Percentiles rank a stretch among this genome's conserved stretches.
Evolutionary conservation across 2,329 filamentous ascomycete genomes (phyloP).

Genomic region (Rhynchosporium secalis): DNA sequence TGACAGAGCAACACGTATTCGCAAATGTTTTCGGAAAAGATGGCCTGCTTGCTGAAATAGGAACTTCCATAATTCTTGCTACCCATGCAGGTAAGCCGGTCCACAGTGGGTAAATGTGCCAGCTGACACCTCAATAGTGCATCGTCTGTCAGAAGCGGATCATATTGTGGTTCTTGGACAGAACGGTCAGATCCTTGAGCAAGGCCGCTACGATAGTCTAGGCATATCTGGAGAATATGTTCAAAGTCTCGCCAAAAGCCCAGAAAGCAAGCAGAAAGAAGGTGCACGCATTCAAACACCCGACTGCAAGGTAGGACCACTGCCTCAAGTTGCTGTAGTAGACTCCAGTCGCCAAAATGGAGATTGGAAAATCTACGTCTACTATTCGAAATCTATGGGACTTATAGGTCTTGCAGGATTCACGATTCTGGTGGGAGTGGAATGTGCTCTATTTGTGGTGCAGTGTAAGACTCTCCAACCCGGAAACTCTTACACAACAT

Average conservation of each 20-base stretch:
- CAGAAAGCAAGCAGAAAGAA: background rate
- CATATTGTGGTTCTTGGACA: conserved; percentile 39
- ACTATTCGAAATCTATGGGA: conserved; percentile 7
- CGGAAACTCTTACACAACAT: background rate
- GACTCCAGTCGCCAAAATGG: conserved; percentile 10
- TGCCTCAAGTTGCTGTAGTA: background rate
- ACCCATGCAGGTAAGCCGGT: conserved; percentile 34
- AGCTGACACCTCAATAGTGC: background rate
- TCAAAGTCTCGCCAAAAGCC: conserved; percentile 17
- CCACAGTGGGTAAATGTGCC: background rate
- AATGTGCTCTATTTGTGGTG: background rate
- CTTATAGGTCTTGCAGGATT: background rate
- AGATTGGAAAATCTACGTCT: conserved; percentile 9
- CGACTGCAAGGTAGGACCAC: background rate
- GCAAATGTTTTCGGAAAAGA: conserved; percentile 26
- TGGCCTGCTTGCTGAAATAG: conserved; percentile 29
- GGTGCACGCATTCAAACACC: background rate
- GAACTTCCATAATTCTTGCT: conserved; percentile 42
- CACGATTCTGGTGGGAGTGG: background rate
- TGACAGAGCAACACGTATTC: conserved; percentile 31
- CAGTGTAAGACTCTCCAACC: background rate
- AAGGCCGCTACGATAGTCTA: conserved; percentile 32
- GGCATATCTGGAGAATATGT: conserved; percentile 23
- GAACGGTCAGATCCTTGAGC: conserved; percentile 38
- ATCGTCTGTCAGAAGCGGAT: conserved; percentile 24